A percentile compares a stretch with the other conserved stretches of the same genome.
Evolutionary conservation across 495 filamentous ascomycete genomes (phyloP).

Genomic region (Chaetomium fimeti): DNA sequence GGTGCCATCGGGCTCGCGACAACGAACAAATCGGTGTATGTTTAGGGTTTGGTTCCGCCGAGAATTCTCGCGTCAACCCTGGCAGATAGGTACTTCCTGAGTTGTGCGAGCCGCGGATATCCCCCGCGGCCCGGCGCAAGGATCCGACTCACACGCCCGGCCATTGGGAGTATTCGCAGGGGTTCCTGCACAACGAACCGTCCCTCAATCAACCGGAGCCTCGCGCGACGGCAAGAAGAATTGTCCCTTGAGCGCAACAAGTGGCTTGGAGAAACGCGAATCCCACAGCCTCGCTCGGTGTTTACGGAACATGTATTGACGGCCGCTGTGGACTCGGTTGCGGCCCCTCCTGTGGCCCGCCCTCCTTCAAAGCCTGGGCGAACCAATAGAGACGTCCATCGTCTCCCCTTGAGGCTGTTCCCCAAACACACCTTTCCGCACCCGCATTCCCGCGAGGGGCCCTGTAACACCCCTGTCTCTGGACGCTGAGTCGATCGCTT

Average conservation of each 20-base stretch:
- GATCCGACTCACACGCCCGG: not conserved
- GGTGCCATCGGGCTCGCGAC: not conserved
- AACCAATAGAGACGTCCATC: slow-evolving; percentile 30
- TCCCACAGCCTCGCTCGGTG: not conserved
- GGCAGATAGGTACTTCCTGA: too few species aligned
- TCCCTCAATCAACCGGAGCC: not conserved
- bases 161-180: not conserved
- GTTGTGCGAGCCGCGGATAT: not conserved
- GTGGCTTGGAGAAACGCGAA: not conserved
- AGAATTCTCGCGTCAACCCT: not conserved
- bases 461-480: slow-evolving; percentile 34
- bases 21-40: not conserved
- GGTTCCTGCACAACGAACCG: slow-evolving; percentile 2
- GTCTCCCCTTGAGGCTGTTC: slow-evolving; percentile 33
- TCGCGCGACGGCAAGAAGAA: not conserved
- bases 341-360: slow-evolving; percentile 1
- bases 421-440: slow-evolving; percentile 30
- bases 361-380: slow-evolving; percentile 25
- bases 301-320: slow-evolving; percentile 7
- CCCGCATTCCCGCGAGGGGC: slow-evolving; percentile 35
- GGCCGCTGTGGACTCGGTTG: not conserved
- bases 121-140: not conserved
- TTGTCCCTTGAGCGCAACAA: not conserved
- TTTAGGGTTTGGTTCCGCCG: not conserved
- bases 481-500: slow-evolving; percentile 38